A percentile compares a stretch with the other conserved stretches of the same genome.
Evolutionary conservation across 257 asterid species (phyloP).

Genomic region (Gentiana macrophylla): DNA sequence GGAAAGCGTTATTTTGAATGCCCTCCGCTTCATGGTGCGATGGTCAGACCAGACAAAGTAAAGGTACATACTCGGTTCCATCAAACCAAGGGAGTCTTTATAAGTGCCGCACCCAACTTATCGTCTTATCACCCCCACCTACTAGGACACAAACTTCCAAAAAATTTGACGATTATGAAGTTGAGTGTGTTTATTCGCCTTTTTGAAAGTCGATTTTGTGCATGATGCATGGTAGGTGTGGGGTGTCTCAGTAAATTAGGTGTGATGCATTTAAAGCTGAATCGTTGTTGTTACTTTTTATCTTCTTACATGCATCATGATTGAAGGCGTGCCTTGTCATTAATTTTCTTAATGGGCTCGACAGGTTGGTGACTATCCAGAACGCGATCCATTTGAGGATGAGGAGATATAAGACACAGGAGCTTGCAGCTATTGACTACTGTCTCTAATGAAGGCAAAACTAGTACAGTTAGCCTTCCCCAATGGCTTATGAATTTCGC

Average conservation of each 20-base stretch:
- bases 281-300: not conserved
- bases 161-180: not conserved
- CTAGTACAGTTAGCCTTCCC: too few species aligned
- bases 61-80: constrained; percentile 29
- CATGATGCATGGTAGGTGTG: not conserved
- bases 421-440: too few species aligned
- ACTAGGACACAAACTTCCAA: not conserved
- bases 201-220: not conserved
- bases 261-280: too few species aligned
- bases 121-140: not conserved
- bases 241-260: too few species aligned
- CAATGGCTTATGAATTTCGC: not conserved
- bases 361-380: constrained; percentile 92
- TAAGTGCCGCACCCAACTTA: not conserved
- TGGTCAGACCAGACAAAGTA: constrained; percentile 91
- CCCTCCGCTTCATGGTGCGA: constrained; percentile 81
- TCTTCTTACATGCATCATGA: not conserved
- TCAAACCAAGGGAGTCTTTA: not conserved
- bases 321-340: not conserved
- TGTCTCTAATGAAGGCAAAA: too few species aligned
- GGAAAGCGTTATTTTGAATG: constrained; percentile 83
- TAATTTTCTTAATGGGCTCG: not conserved
- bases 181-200: not conserved
- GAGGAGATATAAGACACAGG: constrained; percentile 49
- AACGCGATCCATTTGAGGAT: constrained; percentile 81